Conservation (phyloP, 1,284 basidiomycete genomes). For the Thelephora terrestris region DNA sequence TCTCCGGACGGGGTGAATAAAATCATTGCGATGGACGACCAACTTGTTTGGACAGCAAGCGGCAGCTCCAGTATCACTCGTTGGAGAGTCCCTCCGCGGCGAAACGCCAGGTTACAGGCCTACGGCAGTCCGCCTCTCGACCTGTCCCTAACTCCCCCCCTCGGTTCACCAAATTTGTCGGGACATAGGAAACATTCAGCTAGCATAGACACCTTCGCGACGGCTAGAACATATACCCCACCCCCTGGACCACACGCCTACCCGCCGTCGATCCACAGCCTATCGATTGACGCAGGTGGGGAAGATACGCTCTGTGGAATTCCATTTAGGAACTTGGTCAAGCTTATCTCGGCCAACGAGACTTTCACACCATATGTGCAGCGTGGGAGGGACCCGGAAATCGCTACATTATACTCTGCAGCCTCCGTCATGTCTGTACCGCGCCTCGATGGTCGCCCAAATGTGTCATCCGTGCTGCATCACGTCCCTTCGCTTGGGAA, state of each 20-base stretch:
- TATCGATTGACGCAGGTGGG: slow-evolving; percentile 23
- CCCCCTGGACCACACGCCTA: not conserved
- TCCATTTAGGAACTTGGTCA: slow-evolving; percentile 74
- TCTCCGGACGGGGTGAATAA: slow-evolving; percentile 70
- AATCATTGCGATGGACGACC: slow-evolving; percentile 79
- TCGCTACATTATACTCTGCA: slow-evolving; percentile 77
- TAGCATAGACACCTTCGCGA: not conserved
- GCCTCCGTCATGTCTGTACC: slow-evolving; percentile 69
- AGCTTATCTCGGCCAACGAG: slow-evolving; percentile 68
- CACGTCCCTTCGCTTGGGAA: slow-evolving; percentile 13
- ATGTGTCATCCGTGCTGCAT: slow-evolving; percentile 25
- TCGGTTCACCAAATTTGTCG: slow-evolving; percentile 5
- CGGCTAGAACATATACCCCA: not conserved
- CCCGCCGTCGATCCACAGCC: slow-evolving; percentile 3
- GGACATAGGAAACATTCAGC: not conserved
- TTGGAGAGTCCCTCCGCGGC: slow-evolving; percentile 58
- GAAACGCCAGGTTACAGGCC: slow-evolving; percentile 26
- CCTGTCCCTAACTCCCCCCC: slow-evolving; percentile 11
- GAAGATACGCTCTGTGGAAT: slow-evolving; percentile 51
- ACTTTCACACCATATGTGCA: slow-evolving; percentile 44
- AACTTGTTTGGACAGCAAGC: slow-evolving; percentile 86
- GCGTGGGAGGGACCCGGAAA: slow-evolving; percentile 55
- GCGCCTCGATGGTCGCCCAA: slow-evolving; percentile 22
- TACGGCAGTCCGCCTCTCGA: slow-evolving; percentile 18
- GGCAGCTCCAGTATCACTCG: slow-evolving; percentile 72